Conservation (phyloP, 345 rosid genomes). For the Ceriops zippeliana region DNA sequence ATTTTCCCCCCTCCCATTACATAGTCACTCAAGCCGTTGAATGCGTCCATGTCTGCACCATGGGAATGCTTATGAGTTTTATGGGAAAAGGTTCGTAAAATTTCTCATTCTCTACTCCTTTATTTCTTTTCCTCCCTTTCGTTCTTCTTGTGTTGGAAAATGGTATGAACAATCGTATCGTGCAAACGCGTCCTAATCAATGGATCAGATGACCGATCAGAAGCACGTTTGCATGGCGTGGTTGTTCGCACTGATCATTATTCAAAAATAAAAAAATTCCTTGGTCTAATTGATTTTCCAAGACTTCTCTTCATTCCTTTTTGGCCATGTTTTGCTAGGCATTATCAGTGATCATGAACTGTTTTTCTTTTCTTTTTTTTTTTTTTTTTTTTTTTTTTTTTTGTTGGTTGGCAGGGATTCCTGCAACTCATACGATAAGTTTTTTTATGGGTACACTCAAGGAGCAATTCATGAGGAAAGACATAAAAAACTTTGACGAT, state of each 20-base stretch:
- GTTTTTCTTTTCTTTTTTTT: not conserved
- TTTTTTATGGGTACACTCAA: conserved; percentile 59
- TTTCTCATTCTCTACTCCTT: not conserved
- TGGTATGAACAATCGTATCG: too few species aligned
- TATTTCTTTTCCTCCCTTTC: not conserved
- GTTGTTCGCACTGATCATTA: too few species aligned
- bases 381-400: too few species aligned
- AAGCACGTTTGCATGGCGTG: too few species aligned
- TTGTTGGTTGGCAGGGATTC: conserved; percentile 34
- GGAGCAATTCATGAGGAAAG: conserved; percentile 49
- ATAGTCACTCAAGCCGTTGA: not conserved
- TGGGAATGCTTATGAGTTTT: conserved; percentile 59
- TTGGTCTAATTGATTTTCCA: not conserved
- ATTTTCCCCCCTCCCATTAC: not conserved
- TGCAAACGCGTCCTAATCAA: too few species aligned
- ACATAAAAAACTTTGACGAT: conserved; percentile 48
- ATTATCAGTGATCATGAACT: not conserved
- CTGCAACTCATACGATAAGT: conserved; percentile 56
- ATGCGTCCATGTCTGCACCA: conserved; percentile 9
- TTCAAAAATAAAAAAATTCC: not conserved
- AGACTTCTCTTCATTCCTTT: not conserved
- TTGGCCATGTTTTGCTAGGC: not conserved
- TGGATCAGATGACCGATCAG: too few species aligned
- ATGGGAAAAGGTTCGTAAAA: conserved; percentile 52
- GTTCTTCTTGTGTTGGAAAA: too few species aligned